Base-by-base conservation (phyloP, 2,329 filamentous ascomycete species). In the Colletotrichum sp. region DNA sequence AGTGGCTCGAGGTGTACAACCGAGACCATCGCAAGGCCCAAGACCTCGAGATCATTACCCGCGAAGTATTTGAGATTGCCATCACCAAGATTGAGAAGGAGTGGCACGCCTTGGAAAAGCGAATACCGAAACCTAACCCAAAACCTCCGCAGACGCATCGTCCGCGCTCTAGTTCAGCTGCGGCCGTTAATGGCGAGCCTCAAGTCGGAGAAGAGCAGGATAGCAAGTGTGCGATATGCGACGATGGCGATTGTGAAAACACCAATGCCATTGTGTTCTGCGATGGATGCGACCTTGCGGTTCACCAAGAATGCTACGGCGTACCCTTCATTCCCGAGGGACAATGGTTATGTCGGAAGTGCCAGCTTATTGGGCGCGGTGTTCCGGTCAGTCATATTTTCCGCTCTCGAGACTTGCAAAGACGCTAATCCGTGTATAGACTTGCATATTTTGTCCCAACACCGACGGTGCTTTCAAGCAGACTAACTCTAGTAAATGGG, bases 21-120 rank as follows among this genome's bases (percentile, higher is more conserved):
- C 86, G 88, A 14, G 92, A 94, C 80, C 74, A 75, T 10, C 92
- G 97, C 74, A 95, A 93, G 82, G 90, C 91, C 28, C 91, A 94
- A 79, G 92, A 93, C 61, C 92, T 95, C 26, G 95, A 98, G 79
- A 89, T 93, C 3, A 97, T 99, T 80, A 98, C 96, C 65, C 95
- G 96, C 24, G 96, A 98, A 77, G 92, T 98, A 67, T 98, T 99
- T 81, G 97, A 99, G 83, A 98, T 99, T 77, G 98, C 96, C 18
- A 98, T 99, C 86, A 99, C 97, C 12, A 98, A 98, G 84, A 98
- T 99, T 75, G 97, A 99, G 84, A 98, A 98, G 85, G 96, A 99
- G 83, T 99, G 97, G 95, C 95, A 99, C 83, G 95, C 95, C 7
- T 88, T 99, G 9, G 97, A 99, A 84, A 98, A 98, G 87, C 91